Base-by-base conservation (phyloP, 2,329 filamentous ascomycete genomes). In the Emydomyces testavorans region DNA sequence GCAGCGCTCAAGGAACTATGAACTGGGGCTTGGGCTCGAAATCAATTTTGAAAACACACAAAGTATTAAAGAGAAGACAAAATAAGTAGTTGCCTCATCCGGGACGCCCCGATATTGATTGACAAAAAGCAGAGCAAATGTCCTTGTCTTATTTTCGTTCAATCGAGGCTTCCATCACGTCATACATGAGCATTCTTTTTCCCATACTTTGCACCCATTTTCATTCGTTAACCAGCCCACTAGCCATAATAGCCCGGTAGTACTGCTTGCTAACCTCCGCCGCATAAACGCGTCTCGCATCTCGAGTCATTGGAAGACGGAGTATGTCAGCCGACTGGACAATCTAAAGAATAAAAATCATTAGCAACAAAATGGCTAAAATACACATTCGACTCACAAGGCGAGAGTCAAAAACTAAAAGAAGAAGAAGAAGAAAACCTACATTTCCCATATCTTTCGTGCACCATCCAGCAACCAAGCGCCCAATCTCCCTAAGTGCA, bases 401-500 rank as follows among this genome's bases (percentile, higher is more conserved):
- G 37, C 42, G 5, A 36, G 15, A 8, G 11, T 16, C 32, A 45
- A n/a, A n/a, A n/a, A n/a, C n/a, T n/a, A n/a, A n/a, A n/a, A n/a
- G n/a, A n/a, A n/a, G n/a, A n/a, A n/a, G n/a, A n/a, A n/a, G n/a
- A n/a, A n/a, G n/a, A n/a, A n/a, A 26, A 66, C 74, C 62, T 64
- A 81, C 79, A 63, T 76, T 71, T 55, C 76, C 76, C 58, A 74
- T 72, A 58, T 76, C 75, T 49, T 72, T 73, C 46, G 80, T 69
- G 50, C 83, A 76, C 61, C 80, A 76, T 52, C 76, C 75, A 7
- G 83, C 84, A 51, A 90, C 78, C 38, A 80, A 74, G 46, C 79
- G 78, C 39, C 82, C 83, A 76, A 94, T 94, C 60, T 93, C 87
- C 54, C 82, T 80, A 46, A 90, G 74, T 0, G 87, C 86, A 35